A percentile compares a stretch with the other conserved stretches of the same genome.
Conservation (phyloP, 1,139 yeast species). For the Sugiyamaella xylanicola region DNA sequence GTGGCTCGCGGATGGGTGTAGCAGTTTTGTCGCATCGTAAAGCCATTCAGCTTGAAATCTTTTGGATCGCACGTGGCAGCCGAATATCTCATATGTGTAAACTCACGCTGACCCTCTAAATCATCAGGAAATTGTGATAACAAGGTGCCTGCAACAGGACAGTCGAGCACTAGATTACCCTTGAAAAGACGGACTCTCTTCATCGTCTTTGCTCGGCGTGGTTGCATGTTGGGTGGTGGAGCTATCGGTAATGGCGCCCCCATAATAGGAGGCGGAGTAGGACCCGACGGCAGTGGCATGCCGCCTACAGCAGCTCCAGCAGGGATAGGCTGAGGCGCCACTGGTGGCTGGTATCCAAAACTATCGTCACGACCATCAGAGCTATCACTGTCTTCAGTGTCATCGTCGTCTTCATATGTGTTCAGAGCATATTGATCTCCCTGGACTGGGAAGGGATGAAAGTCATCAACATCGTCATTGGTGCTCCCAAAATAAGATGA, state of each 20-base stretch:
- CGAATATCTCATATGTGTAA: conserved; percentile 74
- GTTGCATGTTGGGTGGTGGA: conserved; percentile 37
- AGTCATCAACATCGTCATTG: conserved; percentile 33
- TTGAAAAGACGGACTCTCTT: conserved; percentile 59
- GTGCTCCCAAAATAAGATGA: conserved; percentile 29
- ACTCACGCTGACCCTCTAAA: conserved; percentile 55
- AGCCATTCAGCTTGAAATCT: conserved; percentile 57
- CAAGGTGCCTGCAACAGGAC: conserved; percentile 69
- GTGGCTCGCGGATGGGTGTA: conserved; percentile 69
- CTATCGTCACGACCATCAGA: conserved; percentile 28
- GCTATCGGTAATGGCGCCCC: conserved; percentile 20
- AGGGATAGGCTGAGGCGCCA: conserved; percentile 9
- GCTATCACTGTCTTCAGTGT: conserved; percentile 26
- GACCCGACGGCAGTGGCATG: conserved; percentile 17
- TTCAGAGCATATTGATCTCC: conserved; percentile 47
- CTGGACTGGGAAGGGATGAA: conserved; percentile 42
- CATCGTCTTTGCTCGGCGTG: conserved; percentile 45
- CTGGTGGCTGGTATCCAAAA: conserved; percentile 26
- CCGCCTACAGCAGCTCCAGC: conserved; percentile 12
- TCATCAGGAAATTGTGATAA: conserved; percentile 55
- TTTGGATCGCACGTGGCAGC: conserved; percentile 83
- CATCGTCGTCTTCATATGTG: conserved; percentile 41
- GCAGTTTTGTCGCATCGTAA: conserved; percentile 66
- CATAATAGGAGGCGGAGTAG: conserved; percentile 18
- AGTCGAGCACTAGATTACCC: conserved; percentile 77